Evolutionary conservation across 1,284 basidiomycete genomes (phyloP), one percentile per base, ranked within the genome.

Genomic region (Fomitopsis schrenkii): DNA sequence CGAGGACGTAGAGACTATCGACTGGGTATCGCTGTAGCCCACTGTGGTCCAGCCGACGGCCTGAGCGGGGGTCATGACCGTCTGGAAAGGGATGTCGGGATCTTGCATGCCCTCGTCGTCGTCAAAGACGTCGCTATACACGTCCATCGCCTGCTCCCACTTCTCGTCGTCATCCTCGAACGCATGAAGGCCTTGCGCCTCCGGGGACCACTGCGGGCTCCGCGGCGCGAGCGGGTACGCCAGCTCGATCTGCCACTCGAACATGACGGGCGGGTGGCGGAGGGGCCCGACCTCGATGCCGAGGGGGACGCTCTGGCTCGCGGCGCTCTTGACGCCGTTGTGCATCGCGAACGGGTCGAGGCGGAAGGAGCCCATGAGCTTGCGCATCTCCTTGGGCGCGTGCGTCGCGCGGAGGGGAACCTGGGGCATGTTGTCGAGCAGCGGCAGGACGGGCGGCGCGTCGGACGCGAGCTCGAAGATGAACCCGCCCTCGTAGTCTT

Each of bases 301-400:
- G 48, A 64, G 63, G 53, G 67, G 68, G 59, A 65, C 63, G 30
- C 48, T 48, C 28, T 63, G 63, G 8, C 65, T 69, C 17, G 68
- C 66, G 52, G 63, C 64, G 59, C 66, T 54, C 35, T 54, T 64
- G 59, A 75, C 76, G 61, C 78, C 80, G 60, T 80, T 83, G 65
- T 90, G 86, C 71, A 88, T 83, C 9, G 87, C 81, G 66, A 91
- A 91, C 0, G 88, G 89, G 70, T 91, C 86, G 65, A 91, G 80
- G 10, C 90, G 81, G 71, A 91, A 90, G 14, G 86, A 83, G 59
- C 82, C 81, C 89, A 91, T 91, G 83, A 90, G 84, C 57, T 77
- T 76, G 57, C 84, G 82, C 89, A 90, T 90, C 46, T 80, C 79
- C 53, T 80, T 77, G 63, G 80, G 79, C 1, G 88, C 88, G 66